Conservation (phyloP, 495 filamentous ascomycete species). For the Tuber melanosporum region DNA sequence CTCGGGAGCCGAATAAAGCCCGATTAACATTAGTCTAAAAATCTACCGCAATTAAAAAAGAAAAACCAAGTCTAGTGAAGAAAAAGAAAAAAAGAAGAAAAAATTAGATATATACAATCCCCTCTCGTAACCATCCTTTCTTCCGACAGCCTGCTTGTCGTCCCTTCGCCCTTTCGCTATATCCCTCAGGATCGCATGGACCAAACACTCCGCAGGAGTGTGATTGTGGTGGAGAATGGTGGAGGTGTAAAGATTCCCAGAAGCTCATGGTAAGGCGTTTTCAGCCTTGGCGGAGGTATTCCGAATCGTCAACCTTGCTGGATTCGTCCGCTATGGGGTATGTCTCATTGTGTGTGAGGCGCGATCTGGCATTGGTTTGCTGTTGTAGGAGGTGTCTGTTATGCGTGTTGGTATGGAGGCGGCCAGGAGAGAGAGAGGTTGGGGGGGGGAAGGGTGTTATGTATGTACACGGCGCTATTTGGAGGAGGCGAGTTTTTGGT, state of each 20-base stretch:
- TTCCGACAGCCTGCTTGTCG: background rate
- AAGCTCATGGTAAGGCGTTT: background rate
- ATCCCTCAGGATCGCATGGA: background rate
- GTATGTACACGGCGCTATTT: background rate
- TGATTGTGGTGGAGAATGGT: background rate
- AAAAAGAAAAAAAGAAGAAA: background rate
- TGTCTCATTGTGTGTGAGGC: background rate
- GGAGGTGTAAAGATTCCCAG: background rate
- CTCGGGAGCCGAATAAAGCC: background rate
- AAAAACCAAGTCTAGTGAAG: background rate
- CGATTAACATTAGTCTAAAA: background rate
- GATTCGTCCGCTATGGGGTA: background rate
- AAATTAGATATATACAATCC: background rate
- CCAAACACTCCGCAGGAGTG: background rate
- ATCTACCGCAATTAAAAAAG: background rate
- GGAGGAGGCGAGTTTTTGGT: background rate
- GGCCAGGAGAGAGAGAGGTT: background rate
- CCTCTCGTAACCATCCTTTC: background rate
- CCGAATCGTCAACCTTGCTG: background rate
- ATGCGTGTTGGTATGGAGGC: background rate
- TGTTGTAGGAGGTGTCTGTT: background rate
- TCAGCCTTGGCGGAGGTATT: background rate
- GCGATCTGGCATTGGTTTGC: background rate
- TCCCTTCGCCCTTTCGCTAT: background rate
- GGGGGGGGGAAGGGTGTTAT: background rate